These are phyloP conservation scores for Clitoria ternatea DNA, from an alignment of 306 rosid genomes.

Conservation along the genomic window DNA sequence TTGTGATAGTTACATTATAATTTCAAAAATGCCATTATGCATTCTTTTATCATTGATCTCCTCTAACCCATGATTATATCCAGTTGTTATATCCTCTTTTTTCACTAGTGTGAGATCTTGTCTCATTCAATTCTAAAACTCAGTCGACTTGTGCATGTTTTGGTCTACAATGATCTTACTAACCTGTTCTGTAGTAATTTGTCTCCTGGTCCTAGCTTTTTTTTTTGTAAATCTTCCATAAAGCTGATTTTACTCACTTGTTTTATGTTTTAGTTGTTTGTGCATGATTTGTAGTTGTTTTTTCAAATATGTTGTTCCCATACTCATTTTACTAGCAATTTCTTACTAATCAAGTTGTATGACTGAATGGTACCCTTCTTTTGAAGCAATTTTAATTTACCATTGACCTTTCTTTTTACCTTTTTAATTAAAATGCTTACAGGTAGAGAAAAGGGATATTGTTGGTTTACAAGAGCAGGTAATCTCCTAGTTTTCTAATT, in stretches of 20 bases:
- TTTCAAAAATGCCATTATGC: too few relatives aligned
- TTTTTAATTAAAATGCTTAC: conserved; percentile 25
- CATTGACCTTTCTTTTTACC: conserved; percentile 23
- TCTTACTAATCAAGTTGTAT: conserved; percentile 3
- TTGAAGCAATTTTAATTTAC: conserved; percentile 5
- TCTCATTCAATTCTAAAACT: conserved; percentile 4
- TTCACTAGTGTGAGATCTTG: neutral
- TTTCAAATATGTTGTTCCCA: neutral
- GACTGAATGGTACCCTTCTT: neutral
- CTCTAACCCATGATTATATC: too few relatives aligned
- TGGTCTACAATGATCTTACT: neutral
- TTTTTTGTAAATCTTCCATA: neutral
- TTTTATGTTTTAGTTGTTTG: neutral
- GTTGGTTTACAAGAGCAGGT: conserved; percentile 86
- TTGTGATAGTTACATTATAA: too few relatives aligned
- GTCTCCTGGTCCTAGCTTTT: neutral
- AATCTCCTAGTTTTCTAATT: neutral
- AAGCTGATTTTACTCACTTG: neutral
- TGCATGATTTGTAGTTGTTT: conserved; percentile 1
- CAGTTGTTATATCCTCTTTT: too few relatives aligned
- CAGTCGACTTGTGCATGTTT: neutral
- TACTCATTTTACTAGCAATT: neutral
- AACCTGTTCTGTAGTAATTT: neutral
- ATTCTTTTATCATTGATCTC: too few relatives aligned
- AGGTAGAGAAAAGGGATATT: conserved; percentile 81